Percentiles rank a stretch among this genome's conserved stretches.
Evolutionary conservation across 202 grass and related monocot species (phyloP).

Genomic region (Saccharum hybrid): DNA sequence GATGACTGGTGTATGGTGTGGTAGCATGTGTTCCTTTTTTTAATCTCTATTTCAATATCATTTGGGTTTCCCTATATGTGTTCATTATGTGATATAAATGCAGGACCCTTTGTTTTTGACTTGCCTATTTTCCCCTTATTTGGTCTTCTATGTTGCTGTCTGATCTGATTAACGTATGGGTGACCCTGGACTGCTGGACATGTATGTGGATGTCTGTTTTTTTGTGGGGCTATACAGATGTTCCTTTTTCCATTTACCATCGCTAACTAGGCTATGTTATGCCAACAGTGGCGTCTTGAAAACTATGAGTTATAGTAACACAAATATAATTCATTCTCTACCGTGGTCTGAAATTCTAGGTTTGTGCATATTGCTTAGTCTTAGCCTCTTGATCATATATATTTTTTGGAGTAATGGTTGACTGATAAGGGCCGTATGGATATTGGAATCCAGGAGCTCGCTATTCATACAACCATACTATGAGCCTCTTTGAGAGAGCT

Average conservation of each 20-base stretch:
- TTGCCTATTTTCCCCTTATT: not conserved
- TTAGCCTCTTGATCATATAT: not conserved
- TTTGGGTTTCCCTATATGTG: not conserved
- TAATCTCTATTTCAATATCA: not conserved
- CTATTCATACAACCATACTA: not conserved
- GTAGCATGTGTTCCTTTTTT: not conserved
- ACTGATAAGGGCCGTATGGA: not conserved
- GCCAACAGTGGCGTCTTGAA: not conserved
- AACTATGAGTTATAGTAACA: not conserved
- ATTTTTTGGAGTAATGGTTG: not conserved
- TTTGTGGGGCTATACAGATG: not conserved
- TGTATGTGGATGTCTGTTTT: not conserved
- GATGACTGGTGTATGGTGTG: not conserved
- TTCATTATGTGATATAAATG: not conserved
- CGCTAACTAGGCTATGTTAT: not conserved
- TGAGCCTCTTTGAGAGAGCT: not conserved
- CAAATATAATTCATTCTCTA: not conserved
- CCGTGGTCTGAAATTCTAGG: not conserved
- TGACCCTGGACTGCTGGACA: not conserved
- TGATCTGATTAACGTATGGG: not conserved
- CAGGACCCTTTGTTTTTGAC: not conserved
- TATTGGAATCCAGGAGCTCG: not conserved
- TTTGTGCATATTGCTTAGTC: slow-evolving; percentile 3
- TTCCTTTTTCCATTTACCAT: not conserved
- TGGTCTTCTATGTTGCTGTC: not conserved